Evolutionary conservation across 306 rosid genomes (phyloP).

Genomic region (Glycyrrhiza uralensis): DNA sequence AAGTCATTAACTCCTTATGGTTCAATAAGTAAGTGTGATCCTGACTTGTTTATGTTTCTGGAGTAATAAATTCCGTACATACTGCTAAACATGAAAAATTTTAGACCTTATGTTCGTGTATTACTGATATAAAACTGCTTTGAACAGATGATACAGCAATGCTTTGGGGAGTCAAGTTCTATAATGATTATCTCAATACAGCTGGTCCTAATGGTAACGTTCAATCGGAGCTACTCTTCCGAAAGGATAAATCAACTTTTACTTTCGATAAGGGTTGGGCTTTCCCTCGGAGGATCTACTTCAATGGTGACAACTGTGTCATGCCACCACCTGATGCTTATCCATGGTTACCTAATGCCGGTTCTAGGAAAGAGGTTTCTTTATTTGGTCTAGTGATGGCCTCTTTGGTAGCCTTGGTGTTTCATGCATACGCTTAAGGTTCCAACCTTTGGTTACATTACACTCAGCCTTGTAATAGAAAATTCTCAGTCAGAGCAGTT

Average conservation of each 20-base stretch:
- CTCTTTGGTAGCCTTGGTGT: slow-evolving; percentile 39
- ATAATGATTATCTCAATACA: slow-evolving; percentile 74
- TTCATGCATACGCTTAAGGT: slow-evolving; percentile 27
- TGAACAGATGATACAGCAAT: slow-evolving; percentile 84
- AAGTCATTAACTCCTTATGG: slow-evolving; percentile 70
- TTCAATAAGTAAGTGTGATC: slow-evolving; percentile 54
- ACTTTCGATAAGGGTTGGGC: slow-evolving; percentile 92
- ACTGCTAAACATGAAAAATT: not conserved
- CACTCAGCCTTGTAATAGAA: slow-evolving; percentile 4
- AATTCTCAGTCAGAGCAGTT: slow-evolving; percentile 24
- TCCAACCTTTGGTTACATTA: not conserved
- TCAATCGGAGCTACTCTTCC: slow-evolving; percentile 81
- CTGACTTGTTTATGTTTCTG: not conserved
- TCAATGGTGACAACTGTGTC: slow-evolving; percentile 86
- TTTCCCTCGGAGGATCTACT: slow-evolving; percentile 76
- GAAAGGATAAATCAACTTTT: slow-evolving; percentile 58
- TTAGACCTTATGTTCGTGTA: not conserved
- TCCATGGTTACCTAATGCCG: slow-evolving; percentile 66
- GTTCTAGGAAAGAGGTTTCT: slow-evolving; percentile 41
- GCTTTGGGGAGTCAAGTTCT: slow-evolving; percentile 89
- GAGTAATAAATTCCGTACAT: not conserved
- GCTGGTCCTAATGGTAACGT: slow-evolving; percentile 87
- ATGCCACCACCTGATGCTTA: slow-evolving; percentile 91
- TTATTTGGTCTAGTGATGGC: slow-evolving; percentile 38
- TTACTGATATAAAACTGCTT: slow-evolving; percentile 20